Conservation (phyloP, 345 rosid species). For the Abelmoschus esculentus region DNA sequence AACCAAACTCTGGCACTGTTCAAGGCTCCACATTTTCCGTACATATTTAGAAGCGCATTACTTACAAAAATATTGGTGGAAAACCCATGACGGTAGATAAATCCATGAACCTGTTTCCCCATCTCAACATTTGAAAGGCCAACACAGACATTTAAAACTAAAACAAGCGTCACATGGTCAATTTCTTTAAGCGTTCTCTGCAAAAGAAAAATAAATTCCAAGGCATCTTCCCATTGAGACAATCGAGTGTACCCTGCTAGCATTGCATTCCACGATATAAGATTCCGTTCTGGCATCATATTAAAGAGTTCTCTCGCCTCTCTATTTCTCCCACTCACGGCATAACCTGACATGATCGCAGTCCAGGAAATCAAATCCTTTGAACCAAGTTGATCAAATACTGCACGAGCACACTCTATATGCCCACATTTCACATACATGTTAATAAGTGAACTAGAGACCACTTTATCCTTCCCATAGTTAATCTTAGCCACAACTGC, state of each 20-base stretch:
- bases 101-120: conserved; percentile 78
- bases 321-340: conserved; percentile 43
- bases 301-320: conserved; percentile 68
- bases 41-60: conserved; percentile 74
- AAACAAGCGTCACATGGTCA: conserved; percentile 54
- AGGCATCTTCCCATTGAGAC: conserved; percentile 58
- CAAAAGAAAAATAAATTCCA: conserved; percentile 46
- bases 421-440: conserved; percentile 64
- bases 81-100: conserved; percentile 50
- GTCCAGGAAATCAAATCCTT: conserved; percentile 69
- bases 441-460: conserved; percentile 53
- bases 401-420: conserved; percentile 49
- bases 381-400: conserved; percentile 44
- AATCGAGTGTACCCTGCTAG: conserved; percentile 57
- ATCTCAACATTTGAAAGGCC: conserved; percentile 61
- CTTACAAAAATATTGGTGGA: conserved; percentile 42
- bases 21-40: conserved; percentile 53
- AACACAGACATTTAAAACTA: conserved; percentile 54
- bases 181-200: conserved; percentile 32
- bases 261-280: conserved; percentile 82
- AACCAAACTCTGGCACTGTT: conserved; percentile 49
- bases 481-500: conserved; percentile 39
- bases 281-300: conserved; percentile 66
- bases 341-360: conserved; percentile 62
- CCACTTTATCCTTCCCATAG: conserved; percentile 41